phyloP scores from a whole-genome alignment of 1,284 basidiomycete species.

The Ustanciosporium gigantosporum region DNA sequence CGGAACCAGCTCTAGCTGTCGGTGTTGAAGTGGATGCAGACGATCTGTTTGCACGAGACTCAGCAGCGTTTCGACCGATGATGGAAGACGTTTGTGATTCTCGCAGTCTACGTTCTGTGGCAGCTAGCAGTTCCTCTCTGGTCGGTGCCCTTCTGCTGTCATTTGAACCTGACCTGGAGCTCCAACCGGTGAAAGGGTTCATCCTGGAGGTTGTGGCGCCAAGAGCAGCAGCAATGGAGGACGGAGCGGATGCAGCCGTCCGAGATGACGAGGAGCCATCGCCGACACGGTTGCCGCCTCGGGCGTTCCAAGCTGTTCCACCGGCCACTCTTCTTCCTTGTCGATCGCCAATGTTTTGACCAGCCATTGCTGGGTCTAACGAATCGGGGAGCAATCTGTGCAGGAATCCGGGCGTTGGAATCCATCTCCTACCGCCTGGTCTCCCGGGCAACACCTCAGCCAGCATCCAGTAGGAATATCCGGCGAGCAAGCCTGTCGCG shows the following conservation, averaged over 20 bases:
- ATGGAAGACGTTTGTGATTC: constrained; percentile 25
- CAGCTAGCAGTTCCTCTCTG: constrained; percentile 43
- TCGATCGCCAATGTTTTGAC: constrained; percentile 28
- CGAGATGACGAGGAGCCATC: constrained; percentile 2
- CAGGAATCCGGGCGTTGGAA: constrained; percentile 32
- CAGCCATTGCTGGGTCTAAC: constrained; percentile 36
- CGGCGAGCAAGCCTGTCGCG: constrained; percentile 73
- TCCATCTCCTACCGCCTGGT: constrained; percentile 15
- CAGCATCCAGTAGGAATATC: constrained; percentile 67
- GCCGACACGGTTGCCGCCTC: background rate
- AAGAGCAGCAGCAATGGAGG: constrained; percentile 14
- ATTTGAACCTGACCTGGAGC: constrained; percentile 1
- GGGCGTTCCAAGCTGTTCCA: constrained; percentile 34
- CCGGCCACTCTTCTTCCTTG: constrained; percentile 34
- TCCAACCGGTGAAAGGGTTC: constrained; percentile 21
- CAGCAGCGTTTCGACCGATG: constrained; percentile 38
- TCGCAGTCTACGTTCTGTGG: constrained; percentile 42
- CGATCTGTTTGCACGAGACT: no score
- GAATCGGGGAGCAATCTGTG: constrained; percentile 35
- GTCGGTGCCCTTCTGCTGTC: constrained; percentile 3
- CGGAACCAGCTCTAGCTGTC: constrained; percentile 9
- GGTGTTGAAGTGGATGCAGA: no score
- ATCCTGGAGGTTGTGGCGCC: constrained; percentile 17
- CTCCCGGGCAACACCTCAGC: constrained; percentile 15
- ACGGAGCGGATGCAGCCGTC: constrained; percentile 1